A percentile compares a stretch with the other conserved stretches of the same genome.
Conservation (phyloP, 2,329 filamentous ascomycete genomes). For the Beauveria bassiana region DNA sequence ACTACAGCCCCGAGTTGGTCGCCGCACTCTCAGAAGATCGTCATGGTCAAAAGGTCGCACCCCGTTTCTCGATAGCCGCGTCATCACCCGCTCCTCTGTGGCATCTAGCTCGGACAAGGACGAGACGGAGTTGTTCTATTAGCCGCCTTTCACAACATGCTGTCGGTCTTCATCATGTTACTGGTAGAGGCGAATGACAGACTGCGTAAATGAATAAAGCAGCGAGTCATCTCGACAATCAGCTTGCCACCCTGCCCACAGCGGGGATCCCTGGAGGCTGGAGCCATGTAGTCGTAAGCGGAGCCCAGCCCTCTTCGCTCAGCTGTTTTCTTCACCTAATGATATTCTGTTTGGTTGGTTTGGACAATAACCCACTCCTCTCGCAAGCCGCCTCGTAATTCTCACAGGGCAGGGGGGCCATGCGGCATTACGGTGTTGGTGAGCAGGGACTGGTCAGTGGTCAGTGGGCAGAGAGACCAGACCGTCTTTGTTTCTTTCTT, state of each 20-base stretch:
- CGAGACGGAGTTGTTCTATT: not conserved
- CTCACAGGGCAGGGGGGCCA: not conserved
- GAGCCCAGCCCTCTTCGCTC: not conserved
- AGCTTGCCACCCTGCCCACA: not conserved
- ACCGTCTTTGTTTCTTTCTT: not conserved
- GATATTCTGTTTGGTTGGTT: not conserved
- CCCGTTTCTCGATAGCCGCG: too few species aligned
- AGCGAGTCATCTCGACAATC: not conserved
- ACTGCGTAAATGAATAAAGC: not conserved
- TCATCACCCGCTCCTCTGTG: too few species aligned
- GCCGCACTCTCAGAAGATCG: too few species aligned
- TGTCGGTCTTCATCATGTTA: too few species aligned
- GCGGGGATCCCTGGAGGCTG: not conserved
- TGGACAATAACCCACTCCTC: not conserved
- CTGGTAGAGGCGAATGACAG: too few species aligned
- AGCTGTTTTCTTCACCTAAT: not conserved
- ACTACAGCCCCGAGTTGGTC: too few species aligned
- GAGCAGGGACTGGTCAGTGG: not conserved
- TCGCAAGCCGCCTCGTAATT: too few species aligned
- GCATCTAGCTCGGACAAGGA: too few species aligned
- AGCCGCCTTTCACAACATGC: not conserved
- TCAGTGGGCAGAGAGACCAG: not conserved
- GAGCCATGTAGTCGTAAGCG: constrained; percentile 2
- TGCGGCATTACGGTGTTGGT: not conserved
- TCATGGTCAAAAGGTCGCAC: too few species aligned